Percentiles rank a stretch among this genome's conserved stretches.
Conservation (phyloP, 1,284 basidiomycete species). For the Papiliotrema nemorosa region DNA sequence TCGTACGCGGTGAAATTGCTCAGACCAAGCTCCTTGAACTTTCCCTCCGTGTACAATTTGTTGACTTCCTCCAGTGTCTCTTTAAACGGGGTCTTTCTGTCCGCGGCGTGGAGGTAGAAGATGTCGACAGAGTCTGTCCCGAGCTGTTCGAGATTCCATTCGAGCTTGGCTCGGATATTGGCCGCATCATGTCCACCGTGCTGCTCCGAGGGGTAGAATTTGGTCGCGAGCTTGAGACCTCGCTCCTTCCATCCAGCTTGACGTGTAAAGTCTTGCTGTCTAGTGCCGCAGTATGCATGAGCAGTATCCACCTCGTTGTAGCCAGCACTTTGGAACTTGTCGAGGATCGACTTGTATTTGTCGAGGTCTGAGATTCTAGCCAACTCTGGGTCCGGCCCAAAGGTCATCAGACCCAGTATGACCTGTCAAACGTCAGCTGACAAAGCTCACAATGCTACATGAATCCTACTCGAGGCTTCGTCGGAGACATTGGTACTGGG, state of each 20-base stretch:
- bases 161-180: constrained; percentile 30
- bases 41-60: constrained; percentile 56
- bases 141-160: constrained; percentile 42
- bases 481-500: no score
- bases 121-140: constrained; percentile 51
- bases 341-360: constrained; percentile 42
- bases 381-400: constrained; percentile 29
- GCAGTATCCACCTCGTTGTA: constrained; percentile 49
- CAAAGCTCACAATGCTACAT: no score
- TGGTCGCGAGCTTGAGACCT: constrained; percentile 26
- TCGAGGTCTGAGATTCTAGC: constrained; percentile 29
- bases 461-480: no score
- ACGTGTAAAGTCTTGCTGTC: constrained; percentile 26
- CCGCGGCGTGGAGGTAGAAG: constrained; percentile 59
- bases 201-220: constrained; percentile 30
- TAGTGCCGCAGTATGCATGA: constrained; percentile 29
- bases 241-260: constrained; percentile 28
- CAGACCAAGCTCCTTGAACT: constrained; percentile 55
- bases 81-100: constrained; percentile 54
- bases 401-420: constrained; percentile 31
- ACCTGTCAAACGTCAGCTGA: constrained; percentile 4
- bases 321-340: constrained; percentile 41
- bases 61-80: constrained; percentile 55
- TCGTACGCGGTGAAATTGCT: constrained; percentile 53
- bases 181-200: constrained; percentile 27